Base-by-base conservation (phyloP, 495 filamentous ascomycete species). In the Aspergillus affinis region DNA sequence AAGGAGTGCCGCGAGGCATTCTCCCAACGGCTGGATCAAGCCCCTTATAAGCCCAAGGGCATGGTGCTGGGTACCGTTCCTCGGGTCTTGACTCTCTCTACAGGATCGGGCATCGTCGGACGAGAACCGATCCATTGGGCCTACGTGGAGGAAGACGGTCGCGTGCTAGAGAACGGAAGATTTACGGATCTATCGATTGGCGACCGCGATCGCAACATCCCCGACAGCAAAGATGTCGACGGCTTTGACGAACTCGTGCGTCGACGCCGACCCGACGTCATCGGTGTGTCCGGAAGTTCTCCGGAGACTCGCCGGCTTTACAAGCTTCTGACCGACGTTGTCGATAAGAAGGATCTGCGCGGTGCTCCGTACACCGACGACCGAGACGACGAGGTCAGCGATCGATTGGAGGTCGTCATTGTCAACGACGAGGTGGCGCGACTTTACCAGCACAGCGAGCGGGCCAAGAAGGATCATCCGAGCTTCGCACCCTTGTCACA, bases 361-460 rank as follows among this genome's bases (percentile, higher is more conserved):
- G 86, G 88, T n/a, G 82, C 90, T 6, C 84, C 87, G 8, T 92
- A 86, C 62, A 86, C 89, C 23, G 88, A 91, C 55, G 81, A 82
- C 41, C 75, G 73, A 27, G 81, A 82, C 27, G 75, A 81, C 36
- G 83, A 84, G 48, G 78, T 85, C 54, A 87, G 77, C 61, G 91
- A 93, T 61, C 80, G 81, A 19, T 76, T 98, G 29, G 93, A 98
- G 58, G 87, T 97, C 15, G 81, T 97, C 44, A 87, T 95, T 60
- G 90, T 97, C 65, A 96, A 98, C 61, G 94, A 98, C 64, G 94
- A 98, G 74, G 91, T 97, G 48, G 94, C 94, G 27, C 84, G 94
- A 19, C 82, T 98, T 5, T 98, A 97, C 71, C 91, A 96, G 68
- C 89, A 91, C 65, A 97, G 90, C 68, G 84, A 86, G 20, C 86